A percentile compares a stretch with the other conserved stretches of the same genome.
phyloP scores from a whole-genome alignment of 805 yeast species.

The Saccharomycopsis synnaedendra region DNA sequence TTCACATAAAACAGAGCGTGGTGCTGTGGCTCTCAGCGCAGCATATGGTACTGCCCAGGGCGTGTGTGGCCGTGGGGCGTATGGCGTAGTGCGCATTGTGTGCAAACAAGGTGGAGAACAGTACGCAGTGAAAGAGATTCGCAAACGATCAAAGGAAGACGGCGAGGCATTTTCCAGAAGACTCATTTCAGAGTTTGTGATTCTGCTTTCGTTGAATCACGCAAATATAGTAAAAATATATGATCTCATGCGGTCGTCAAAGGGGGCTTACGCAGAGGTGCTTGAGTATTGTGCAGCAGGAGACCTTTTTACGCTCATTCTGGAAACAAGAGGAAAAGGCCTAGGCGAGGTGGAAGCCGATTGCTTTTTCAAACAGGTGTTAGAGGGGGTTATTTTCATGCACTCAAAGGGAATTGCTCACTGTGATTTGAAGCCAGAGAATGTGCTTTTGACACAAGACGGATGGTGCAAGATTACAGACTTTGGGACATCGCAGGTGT shows the following conservation, averaged over 20 bases:
- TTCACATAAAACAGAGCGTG: slow-evolving; percentile 21
- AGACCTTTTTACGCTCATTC: slow-evolving; percentile 53
- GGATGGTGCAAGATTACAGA: slow-evolving; percentile 69
- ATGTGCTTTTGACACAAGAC: slow-evolving; percentile 53
- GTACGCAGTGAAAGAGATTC: slow-evolving; percentile 71
- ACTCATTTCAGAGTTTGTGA: slow-evolving; percentile 83
- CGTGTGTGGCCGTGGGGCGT: slow-evolving; percentile 72
- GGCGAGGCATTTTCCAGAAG: slow-evolving; percentile 52
- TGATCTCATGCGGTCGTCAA: slow-evolving; percentile 67
- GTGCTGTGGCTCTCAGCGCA: slow-evolving; percentile 21
- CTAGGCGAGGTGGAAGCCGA: slow-evolving; percentile 64
- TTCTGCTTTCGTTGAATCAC: slow-evolving; percentile 66
- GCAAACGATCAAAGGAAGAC: slow-evolving; percentile 48
- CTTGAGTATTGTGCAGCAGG: slow-evolving; percentile 96
- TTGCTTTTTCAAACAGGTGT: slow-evolving; percentile 79
- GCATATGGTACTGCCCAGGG: slow-evolving; percentile 44
- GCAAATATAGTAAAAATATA: slow-evolving; percentile 67
- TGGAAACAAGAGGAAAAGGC: slow-evolving; percentile 37
- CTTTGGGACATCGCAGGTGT: slow-evolving; percentile 87
- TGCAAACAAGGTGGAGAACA: slow-evolving; percentile 33
- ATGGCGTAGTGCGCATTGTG: slow-evolving; percentile 79
- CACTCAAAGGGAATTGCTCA: slow-evolving; percentile 91
- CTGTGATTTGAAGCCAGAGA: slow-evolving; percentile 87
- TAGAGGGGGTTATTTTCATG: slow-evolving; percentile 75
- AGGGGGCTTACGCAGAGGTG: slow-evolving; percentile 70